Percentiles rank a stretch among this genome's conserved stretches.
phyloP scores from a whole-genome alignment of 2,329 filamentous ascomycete species.

The Trichocomaceae sp. region DNA sequence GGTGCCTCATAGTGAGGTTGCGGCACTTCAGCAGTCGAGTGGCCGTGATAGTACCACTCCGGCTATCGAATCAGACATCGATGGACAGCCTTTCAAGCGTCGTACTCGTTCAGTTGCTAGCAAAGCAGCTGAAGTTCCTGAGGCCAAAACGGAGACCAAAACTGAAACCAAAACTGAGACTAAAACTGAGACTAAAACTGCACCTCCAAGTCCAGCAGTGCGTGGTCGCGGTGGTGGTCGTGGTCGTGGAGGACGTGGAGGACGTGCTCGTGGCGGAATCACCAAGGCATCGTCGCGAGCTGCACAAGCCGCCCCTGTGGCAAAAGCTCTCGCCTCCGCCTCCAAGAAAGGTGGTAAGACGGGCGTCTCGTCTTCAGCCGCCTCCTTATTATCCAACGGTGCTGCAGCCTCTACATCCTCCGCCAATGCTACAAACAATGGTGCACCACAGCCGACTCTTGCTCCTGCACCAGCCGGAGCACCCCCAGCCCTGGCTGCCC shows the following conservation, averaged over 20 bases:
- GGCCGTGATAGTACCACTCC: slow-evolving; percentile 23
- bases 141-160: slow-evolving; percentile 16
- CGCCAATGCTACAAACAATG: background rate
- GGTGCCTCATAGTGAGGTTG: slow-evolving; percentile 29
- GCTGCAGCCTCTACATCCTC: slow-evolving; percentile 5
- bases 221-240: slow-evolving; percentile 8
- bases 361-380: background rate
- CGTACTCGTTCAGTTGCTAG: slow-evolving; percentile 27
- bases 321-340: background rate
- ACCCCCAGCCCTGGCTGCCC: slow-evolving; percentile 16
- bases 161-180: slow-evolving; percentile 18
- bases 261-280: slow-evolving; percentile 7
- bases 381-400: slow-evolving; percentile 1
- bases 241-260: slow-evolving; percentile 8
- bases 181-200: slow-evolving; percentile 18
- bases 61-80: slow-evolving; percentile 24
- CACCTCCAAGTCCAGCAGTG: slow-evolving; percentile 14
- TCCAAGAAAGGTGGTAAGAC: background rate
- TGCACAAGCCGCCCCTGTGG: background rate
- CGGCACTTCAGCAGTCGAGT: slow-evolving; percentile 18
- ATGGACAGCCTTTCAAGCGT: slow-evolving; percentile 25
- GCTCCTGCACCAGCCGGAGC: slow-evolving; percentile 11
- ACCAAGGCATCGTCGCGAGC: background rate
- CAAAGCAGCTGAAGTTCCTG: slow-evolving; percentile 18
- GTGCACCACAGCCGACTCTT: slow-evolving; percentile 7